These are phyloP conservation scores for Clarireedia hainanense DNA, from an alignment of 2,329 filamentous ascomycete genomes.

Conservation along the genomic window DNA sequence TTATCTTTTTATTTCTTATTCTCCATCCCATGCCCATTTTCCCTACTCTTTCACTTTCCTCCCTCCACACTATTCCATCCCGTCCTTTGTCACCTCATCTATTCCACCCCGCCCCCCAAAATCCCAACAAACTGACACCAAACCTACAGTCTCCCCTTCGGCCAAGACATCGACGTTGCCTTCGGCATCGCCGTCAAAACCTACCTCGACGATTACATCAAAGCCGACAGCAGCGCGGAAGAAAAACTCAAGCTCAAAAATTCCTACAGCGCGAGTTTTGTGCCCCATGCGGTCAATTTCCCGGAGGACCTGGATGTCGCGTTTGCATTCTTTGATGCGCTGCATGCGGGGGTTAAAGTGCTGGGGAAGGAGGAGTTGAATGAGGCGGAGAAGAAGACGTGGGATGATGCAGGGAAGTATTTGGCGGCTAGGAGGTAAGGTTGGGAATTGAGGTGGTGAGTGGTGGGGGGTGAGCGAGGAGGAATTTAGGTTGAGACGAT, in stretches of 20 bases:
- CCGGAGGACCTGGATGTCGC: constrained; percentile 51
- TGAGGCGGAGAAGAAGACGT: constrained; percentile 40
- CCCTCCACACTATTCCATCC: too few relatives aligned
- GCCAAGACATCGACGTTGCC: constrained; percentile 62
- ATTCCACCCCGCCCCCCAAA: neutral
- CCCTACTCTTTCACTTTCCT: neutral
- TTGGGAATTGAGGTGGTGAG: neutral
- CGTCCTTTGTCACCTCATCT: too few relatives aligned
- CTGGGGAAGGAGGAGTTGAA: constrained; percentile 42
- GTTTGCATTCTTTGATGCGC: constrained; percentile 49
- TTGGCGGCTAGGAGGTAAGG: neutral
- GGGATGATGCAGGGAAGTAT: constrained; percentile 40
- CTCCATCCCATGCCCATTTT: constrained; percentile 4
- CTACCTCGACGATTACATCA: constrained; percentile 63
- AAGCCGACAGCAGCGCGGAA: constrained; percentile 46
- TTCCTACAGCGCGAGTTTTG: constrained; percentile 39
- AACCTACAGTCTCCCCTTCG: constrained; percentile 52
- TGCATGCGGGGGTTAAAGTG: constrained; percentile 49
- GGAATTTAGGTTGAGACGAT: neutral
- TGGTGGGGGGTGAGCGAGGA: neutral
- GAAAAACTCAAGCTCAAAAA: constrained; percentile 37
- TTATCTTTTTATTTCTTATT: constrained; percentile 12
- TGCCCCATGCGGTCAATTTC: constrained; percentile 52
- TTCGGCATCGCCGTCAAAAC: constrained; percentile 75
- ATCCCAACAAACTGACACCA: neutral